Base-by-base conservation (phyloP, 2,329 filamentous ascomycete genomes). In the Colletotrichum sidae region DNA sequence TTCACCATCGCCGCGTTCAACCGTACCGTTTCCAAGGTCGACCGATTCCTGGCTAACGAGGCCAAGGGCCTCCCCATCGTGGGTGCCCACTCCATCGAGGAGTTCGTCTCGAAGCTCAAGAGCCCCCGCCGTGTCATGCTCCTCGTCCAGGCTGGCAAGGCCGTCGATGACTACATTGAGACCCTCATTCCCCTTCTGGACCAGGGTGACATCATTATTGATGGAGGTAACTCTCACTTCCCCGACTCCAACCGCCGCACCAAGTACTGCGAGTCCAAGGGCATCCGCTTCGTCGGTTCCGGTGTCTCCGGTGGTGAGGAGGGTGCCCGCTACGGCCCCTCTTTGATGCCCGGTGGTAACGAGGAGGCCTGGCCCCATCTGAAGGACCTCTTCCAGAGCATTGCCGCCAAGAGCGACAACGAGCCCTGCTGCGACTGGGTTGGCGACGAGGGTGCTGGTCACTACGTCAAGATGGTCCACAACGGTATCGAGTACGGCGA, bases 391-490 rank as follows among this genome's bases (percentile, higher is more conserved):
- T 97, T 99, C 88, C 96, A 99, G 86, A 89, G 89, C 85, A 97
- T 99, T 79, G 88, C 96, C 70, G 96, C 96, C 81, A 98, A 99
- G 90, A 96, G 92, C 81, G 95, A 97, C 77, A 91, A 90, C 76
- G 96, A 99, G 88, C 85, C 96, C 71, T 99, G 96, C 90, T 99
- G 96, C 79, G 96, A 99, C 84, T 99, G 96, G 96, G 96, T 99
- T 75, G 96, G 96, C 85, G 96, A 98, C 84, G 94, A 98, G 83
- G 96, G 96, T 89, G 93, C 96, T 84, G 96, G 96, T 75, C 96
- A 99, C 90, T 99, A 97, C 88, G 95, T 99, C 87, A 99, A 99
- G 92, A 99, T 99, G 96, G 96, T 99, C 70, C 96, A 99, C 91
- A 99, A 99, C 85, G 96, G 96, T 88, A 99, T 99, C 76, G 96